Evolutionary conservation across 179 eudicot species (phyloP).

Genomic region (Actinidia arguta): DNA sequence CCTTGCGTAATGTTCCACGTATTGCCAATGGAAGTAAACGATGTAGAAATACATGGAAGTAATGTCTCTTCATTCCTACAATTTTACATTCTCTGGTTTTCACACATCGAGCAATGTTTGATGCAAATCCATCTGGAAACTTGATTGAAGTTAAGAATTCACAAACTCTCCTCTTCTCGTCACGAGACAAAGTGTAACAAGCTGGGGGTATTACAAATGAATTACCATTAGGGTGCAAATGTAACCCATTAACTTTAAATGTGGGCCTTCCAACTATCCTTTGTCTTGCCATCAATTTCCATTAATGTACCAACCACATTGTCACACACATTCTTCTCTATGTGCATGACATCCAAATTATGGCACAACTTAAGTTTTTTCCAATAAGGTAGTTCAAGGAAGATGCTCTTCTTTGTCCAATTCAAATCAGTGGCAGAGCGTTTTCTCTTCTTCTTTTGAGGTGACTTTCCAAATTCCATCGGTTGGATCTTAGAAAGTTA

Average conservation of each 20-base stretch:
- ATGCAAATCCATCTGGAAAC: neutral
- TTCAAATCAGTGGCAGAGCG: neutral
- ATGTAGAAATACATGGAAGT: neutral
- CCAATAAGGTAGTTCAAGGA: neutral
- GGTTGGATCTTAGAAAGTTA: neutral
- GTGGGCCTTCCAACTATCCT: neutral
- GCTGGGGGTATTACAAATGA: neutral
- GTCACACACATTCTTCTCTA: neutral
- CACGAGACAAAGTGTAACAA: neutral
- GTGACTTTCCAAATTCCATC: neutral
- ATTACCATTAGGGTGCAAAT: neutral
- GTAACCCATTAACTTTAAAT: neutral
- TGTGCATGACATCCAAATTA: neutral
- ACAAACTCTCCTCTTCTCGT: neutral
- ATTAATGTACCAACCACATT: neutral
- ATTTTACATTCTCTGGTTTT: neutral
- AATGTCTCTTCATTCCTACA: neutral
- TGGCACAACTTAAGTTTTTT: neutral
- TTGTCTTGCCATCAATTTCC: neutral
- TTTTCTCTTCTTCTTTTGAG: neutral
- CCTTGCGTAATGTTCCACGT: neutral
- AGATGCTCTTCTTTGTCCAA: neutral
- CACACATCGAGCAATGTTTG: constrained; percentile 5
- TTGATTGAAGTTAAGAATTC: neutral
- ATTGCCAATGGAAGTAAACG: neutral